phyloP scores from a whole-genome alignment of 371 early-diverging fungal genomes.

The Gilbertella persicaria region DNA sequence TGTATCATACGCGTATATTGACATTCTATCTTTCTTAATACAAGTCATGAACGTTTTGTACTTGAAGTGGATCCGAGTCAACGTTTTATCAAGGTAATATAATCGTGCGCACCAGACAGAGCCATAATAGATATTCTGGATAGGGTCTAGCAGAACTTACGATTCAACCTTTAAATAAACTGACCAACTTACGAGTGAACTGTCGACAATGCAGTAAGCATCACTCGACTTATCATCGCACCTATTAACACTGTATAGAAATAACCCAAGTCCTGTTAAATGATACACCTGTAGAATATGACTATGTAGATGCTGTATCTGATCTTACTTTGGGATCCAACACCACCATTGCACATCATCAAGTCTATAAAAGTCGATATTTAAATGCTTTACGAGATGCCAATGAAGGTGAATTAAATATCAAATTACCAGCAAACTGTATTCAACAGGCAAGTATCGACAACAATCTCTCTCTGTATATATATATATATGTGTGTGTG shows the following conservation, averaged over 20 bases:
- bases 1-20: background rate
- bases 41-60: conserved; percentile 59
- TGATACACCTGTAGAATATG: conserved; percentile 51
- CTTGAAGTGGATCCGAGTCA: conserved; percentile 50
- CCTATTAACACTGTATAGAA: conserved; percentile 40
- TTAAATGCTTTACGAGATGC: conserved; percentile 58
- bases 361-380: conserved; percentile 60
- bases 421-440: conserved; percentile 59
- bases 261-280: conserved; percentile 63
- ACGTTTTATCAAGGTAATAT: conserved; percentile 32
- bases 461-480: conserved; percentile 16
- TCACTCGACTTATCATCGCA: background rate
- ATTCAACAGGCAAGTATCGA: conserved; percentile 36
- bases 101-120: background rate
- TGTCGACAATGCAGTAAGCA: conserved; percentile 65
- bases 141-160: conserved; percentile 69
- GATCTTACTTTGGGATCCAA: conserved; percentile 51
- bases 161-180: conserved; percentile 54
- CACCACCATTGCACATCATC: conserved; percentile 58
- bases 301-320: conserved; percentile 53
- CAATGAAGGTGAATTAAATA: conserved; percentile 70
- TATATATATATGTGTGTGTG: conserved; percentile 18
- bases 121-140: background rate
- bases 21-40: conserved; percentile 20
- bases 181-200: conserved; percentile 55